A percentile compares a stretch with the other conserved stretches of the same genome.
These are phyloP conservation scores for Acanthamoeba culbertsoni DNA, from an alignment of 208 protist species.

Conservation along the genomic window DNA sequence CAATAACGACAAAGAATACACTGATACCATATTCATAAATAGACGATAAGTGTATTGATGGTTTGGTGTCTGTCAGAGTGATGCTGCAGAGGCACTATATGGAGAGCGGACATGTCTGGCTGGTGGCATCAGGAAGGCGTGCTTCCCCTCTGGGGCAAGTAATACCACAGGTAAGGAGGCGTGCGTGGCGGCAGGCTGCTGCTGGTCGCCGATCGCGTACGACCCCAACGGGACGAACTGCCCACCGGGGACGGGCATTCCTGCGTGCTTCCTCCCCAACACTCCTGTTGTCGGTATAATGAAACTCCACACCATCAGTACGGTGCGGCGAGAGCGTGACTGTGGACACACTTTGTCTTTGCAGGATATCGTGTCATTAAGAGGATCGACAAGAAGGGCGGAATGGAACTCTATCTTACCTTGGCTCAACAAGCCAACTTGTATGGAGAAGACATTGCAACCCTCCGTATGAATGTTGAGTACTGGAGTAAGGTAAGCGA, in stretches of 20 bases:
- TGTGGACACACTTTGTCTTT: too few species aligned
- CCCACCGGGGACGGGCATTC: not conserved
- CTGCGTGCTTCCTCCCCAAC: not conserved
- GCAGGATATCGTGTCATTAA: not conserved
- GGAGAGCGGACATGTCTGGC: too few species aligned
- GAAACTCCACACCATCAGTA: not conserved
- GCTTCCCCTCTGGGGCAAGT: not conserved
- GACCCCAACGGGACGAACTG: not conserved
- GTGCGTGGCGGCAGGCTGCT: not conserved
- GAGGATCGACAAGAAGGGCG: not conserved
- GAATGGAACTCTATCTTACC: not conserved
- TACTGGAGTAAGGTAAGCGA: constrained; percentile 51
- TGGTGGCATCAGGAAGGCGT: not conserved
- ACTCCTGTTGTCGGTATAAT: not conserved
- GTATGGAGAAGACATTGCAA: constrained; percentile 67
- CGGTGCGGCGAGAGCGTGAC: not conserved
- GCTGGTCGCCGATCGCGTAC: not conserved
- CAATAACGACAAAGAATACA: too few species aligned
- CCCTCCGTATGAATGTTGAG: constrained; percentile 44
- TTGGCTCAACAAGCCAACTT: not conserved
- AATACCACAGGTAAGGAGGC: too few species aligned
- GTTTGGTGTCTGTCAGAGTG: too few species aligned
- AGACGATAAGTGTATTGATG: too few species aligned
- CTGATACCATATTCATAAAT: too few species aligned
- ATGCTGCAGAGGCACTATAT: too few species aligned